Base-by-base conservation (phyloP, 1,284 basidiomycete species). In the Leucoagaricus sp. region DNA sequence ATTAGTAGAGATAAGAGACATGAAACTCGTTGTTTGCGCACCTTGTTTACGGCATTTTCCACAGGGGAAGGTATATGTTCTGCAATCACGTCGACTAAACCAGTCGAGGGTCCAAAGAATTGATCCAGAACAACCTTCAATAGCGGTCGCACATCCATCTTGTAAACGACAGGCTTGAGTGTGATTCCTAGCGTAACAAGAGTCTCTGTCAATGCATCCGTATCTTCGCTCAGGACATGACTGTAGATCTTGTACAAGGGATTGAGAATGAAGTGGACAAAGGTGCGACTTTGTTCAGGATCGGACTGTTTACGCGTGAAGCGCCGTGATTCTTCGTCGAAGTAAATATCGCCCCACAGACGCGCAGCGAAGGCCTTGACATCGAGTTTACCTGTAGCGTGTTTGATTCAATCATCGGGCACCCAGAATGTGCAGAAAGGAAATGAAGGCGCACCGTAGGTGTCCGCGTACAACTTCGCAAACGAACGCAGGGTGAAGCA, bases 311-410 rank as follows among this genome's bases (percentile, higher is more conserved):
- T 94, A 53, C 94, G 86, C 6, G 87, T 89, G 71, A 99, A 99
- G 72, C 95, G 97, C 61, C 94, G 87, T 13, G 79, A 82, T 52
- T 91, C 87, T 34, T 79, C 69, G 72, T 94, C 86, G 75, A 93
- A 98, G 78, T 94, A 99, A 67, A 99, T 94, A 74, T 99, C 96
- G 25, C 97, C 97, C 97, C 97, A 99, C 10, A 99, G 84, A 38
- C 97, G 86, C 65, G 86, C 84, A 15, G 96, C 93, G 63, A 92
- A 91, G 1, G 82, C 77, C 33, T 74, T 64, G 13, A 89, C 81
- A 63, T 92, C 86, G 28, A 92, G 68, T 23, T 81, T 76, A 34
- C 84, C 85, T 86, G 53, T 29, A 53, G 19, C 48, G 45, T 29
- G 4, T 17, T 57, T 26, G 17, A 33, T 3, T 44, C 17, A 17